A percentile compares a stretch with the other conserved stretches of the same genome.
phyloP scores from a whole-genome alignment of 2,329 filamentous ascomycete genomes.

The Sporothrix luriei region DNA sequence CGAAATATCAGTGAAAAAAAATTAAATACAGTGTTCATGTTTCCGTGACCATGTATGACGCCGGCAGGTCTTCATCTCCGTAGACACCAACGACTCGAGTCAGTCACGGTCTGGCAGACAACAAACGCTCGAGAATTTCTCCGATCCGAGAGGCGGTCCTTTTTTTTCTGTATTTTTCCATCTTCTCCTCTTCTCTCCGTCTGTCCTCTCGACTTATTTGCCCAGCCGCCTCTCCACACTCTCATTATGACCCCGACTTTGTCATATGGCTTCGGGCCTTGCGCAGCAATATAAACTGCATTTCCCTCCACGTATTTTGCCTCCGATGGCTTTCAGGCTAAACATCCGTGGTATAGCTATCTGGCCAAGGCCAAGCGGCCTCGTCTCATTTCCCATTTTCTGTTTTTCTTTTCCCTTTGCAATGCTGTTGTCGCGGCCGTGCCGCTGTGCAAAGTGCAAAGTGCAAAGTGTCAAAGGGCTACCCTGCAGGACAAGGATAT shows the following conservation, averaged over 20 bases:
- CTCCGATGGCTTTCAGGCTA: slow-evolving; percentile 14
- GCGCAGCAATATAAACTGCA: neutral
- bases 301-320: neutral
- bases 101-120: neutral
- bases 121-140: neutral
- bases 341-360: neutral
- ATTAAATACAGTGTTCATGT: neutral
- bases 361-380: neutral
- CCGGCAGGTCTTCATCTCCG: neutral
- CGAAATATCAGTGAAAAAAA: neutral
- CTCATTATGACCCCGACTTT: neutral
- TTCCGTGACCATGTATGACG: neutral
- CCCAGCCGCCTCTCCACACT: no score
- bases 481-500: neutral
- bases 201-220: neutral
- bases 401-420: neutral
- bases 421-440: neutral
- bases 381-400: neutral
- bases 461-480: no score
- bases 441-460: neutral
- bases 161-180: neutral
- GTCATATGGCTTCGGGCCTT: neutral
- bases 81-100: neutral
- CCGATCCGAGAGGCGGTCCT: neutral
- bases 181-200: no score